A percentile compares a stretch with the other conserved stretches of the same genome.
phyloP scores from a whole-genome alignment of 2,329 filamentous ascomycete genomes.

The Aspergillus spinulosporus region DNA sequence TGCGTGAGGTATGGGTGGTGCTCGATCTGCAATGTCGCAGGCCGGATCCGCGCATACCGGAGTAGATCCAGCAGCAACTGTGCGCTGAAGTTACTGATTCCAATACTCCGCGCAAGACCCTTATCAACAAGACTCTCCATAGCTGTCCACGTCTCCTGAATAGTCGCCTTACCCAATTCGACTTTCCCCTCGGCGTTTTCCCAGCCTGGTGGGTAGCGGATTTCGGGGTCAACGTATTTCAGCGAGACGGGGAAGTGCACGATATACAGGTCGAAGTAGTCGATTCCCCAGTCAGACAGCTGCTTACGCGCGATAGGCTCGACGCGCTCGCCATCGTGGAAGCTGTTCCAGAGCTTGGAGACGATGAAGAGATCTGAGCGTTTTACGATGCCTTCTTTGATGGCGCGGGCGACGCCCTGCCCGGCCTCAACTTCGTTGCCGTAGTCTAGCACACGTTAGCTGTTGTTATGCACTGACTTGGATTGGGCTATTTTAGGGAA shows the following conservation, averaged over 20 bases:
- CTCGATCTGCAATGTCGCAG: conserved; percentile 81
- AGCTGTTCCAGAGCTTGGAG: conserved; percentile 90
- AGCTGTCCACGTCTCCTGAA: conserved; percentile 79
- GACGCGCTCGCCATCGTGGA: conserved; percentile 77
- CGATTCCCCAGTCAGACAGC: conserved; percentile 77
- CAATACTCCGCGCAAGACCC: conserved; percentile 71
- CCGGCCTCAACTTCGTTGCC: conserved; percentile 79
- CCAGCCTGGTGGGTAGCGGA: conserved; percentile 80
- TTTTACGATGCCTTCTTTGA: conserved; percentile 77
- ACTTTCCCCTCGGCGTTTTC: conserved; percentile 63
- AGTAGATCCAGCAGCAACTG: conserved; percentile 76
- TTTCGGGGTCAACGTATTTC: conserved; percentile 77
- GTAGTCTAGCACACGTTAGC: conserved; percentile 61
- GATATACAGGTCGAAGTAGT: conserved; percentile 88
- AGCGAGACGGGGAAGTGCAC: conserved; percentile 87
- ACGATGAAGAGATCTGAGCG: conserved; percentile 88
- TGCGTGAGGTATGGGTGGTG: conserved; percentile 88
- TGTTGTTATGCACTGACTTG: background rate
- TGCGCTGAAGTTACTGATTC: conserved; percentile 79
- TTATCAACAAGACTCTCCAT: conserved; percentile 73
- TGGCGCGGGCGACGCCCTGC: conserved; percentile 73
- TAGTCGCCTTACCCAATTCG: conserved; percentile 65
- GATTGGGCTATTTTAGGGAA: background rate
- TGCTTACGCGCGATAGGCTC: conserved; percentile 74
- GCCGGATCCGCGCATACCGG: conserved; percentile 71